Base-by-base conservation (phyloP, 805 yeast genomes). In the Candida krabiensis region DNA sequence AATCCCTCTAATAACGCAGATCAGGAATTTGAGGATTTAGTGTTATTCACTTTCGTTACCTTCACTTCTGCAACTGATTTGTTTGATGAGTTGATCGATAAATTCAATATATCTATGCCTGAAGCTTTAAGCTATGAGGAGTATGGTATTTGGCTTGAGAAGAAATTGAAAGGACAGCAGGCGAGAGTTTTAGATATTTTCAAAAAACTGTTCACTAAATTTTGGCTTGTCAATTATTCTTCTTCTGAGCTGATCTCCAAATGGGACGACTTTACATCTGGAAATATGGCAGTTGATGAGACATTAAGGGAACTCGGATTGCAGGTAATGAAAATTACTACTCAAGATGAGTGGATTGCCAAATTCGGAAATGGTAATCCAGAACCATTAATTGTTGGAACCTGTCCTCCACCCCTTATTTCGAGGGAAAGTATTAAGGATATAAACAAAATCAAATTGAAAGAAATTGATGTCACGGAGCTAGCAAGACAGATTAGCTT, bases 71-170 rank as follows among this genome's bases (percentile, higher is more conserved):
- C 93, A 2, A 61, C 72, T 8, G 84, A 81, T 36, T 66, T 90
- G 25, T 65, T 86, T 29, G 70, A 71, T 28, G 56, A 75, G 29
- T 63, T 87, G 50, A 73, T 85, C 22, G 72, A 73, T 27, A 69
- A 95, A 38, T 91, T 81, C 61, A 73, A 80, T 38, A 63, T 78
- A 12, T 77, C 77, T 45, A 93, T 96, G 16, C 96, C 96, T 0
- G 96, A 86, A 53, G 96, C 95, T 0, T 63, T 91, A 43, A 78
- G 86, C 42, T 86, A 79, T 54, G 95, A 84, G 44, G 95, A 87
- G 53, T 86, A 85, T 58, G 77, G 79, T 30, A 62, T 71, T 8
- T 88, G 96, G 96, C 70, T 80, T 8, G 77, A 79, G 28, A 76
- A 75, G 53, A 86, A 86, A 53, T 78, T 82, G 42, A 69, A 67